phyloP scores from a whole-genome alignment of 306 rosid genomes.

The Macrotyloma uniflorum region DNA sequence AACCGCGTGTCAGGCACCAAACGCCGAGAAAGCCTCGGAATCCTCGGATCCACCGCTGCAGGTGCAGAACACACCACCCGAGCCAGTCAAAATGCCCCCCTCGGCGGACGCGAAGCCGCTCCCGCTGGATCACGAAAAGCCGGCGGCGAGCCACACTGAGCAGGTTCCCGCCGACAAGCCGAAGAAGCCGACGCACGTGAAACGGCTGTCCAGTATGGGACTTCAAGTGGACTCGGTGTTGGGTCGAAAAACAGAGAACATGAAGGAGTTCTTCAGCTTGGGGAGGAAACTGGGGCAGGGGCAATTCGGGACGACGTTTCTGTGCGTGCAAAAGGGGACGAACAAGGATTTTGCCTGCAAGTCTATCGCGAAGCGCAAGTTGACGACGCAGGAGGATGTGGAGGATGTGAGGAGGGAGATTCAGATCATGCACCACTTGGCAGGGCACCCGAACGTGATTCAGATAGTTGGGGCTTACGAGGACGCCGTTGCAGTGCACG shows the following conservation, averaged over 20 bases:
- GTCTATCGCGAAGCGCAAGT: slow-evolving; percentile 81
- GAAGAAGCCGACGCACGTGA: slow-evolving; percentile 65
- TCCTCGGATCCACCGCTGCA: slow-evolving; percentile 25
- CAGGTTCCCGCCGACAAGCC: not conserved
- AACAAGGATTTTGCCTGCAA: slow-evolving; percentile 78
- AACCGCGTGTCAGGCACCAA: not conserved
- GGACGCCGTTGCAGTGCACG: slow-evolving; percentile 89
- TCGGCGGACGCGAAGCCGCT: not conserved
- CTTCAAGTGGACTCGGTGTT: slow-evolving; percentile 78
- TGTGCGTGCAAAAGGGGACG: slow-evolving; percentile 66
- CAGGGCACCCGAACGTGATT: slow-evolving; percentile 87
- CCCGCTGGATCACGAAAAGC: not conserved
- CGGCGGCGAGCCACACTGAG: slow-evolving; percentile 6
- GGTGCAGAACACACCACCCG: slow-evolving; percentile 75
- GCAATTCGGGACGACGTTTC: slow-evolving; percentile 85
- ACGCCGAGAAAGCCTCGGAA: not conserved
- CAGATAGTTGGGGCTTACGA: slow-evolving; percentile 79
- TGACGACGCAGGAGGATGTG: slow-evolving; percentile 84
- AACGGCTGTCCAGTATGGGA: slow-evolving; percentile 65
- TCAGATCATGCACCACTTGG: slow-evolving; percentile 94
- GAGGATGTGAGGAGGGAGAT: slow-evolving; percentile 95
- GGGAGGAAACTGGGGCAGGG: slow-evolving; percentile 95
- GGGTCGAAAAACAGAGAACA: slow-evolving; percentile 71
- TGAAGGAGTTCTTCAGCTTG: slow-evolving; percentile 70
- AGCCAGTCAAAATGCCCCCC: slow-evolving; percentile 50